phyloP scores from a whole-genome alignment of 331 rosid genomes.

The Malus hybrid region DNA sequence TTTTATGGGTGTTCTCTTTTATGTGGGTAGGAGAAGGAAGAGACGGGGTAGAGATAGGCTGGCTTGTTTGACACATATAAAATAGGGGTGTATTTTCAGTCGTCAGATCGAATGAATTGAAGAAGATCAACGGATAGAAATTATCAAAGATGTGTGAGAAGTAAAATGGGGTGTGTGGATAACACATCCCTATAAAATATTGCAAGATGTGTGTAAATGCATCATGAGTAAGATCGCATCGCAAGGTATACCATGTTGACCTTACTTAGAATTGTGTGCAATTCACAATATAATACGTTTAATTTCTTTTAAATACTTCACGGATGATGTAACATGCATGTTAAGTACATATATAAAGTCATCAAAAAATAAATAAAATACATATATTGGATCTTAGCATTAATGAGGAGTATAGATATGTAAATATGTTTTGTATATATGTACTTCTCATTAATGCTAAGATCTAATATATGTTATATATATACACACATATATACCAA shows the following conservation, averaged over 20 bases:
- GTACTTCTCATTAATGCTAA: too few relatives aligned
- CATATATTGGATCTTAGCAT: not conserved
- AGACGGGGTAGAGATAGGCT: not conserved
- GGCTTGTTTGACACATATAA: not conserved
- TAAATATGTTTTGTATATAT: too few relatives aligned
- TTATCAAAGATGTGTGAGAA: too few relatives aligned
- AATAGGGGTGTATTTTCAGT: too few relatives aligned
- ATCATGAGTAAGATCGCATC: constrained; percentile 16
- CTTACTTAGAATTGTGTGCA: constrained; percentile 16
- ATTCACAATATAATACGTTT: not conserved
- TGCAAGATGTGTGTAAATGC: constrained; percentile 1
- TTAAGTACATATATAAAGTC: not conserved
- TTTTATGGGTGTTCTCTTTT: constrained; percentile 9
- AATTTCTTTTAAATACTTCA: not conserved
- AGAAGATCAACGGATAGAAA: too few relatives aligned
- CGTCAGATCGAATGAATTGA: too few relatives aligned
- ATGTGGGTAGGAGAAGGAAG: not conserved
- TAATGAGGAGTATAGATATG: not conserved
- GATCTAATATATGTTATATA: too few relatives aligned
- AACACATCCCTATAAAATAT: too few relatives aligned
- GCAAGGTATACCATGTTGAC: constrained; percentile 12
- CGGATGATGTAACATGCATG: not conserved
- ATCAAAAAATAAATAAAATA: not conserved
- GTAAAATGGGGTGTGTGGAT: too few relatives aligned
- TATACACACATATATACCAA: too few relatives aligned